A percentile compares a stretch with the other conserved stretches of the same genome.
Evolutionary conservation across 2,329 filamentous ascomycete genomes (phyloP).

Genomic region (Elsinoe australis): DNA sequence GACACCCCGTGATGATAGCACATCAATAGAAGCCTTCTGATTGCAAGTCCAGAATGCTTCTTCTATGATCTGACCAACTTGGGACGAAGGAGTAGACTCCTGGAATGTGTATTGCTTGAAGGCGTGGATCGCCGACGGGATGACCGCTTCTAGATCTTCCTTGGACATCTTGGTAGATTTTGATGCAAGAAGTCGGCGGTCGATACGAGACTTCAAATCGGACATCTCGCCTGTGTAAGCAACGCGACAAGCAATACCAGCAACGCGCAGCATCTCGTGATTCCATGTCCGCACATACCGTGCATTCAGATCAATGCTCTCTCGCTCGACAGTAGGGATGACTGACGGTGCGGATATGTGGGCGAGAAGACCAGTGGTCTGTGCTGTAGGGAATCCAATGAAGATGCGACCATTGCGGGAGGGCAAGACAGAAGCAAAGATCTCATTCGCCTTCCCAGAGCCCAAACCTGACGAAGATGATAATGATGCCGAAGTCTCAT

Average conservation of each 20-base stretch:
- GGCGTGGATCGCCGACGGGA: conserved; percentile 73
- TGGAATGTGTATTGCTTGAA: conserved; percentile 80
- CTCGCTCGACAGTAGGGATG: conserved; percentile 93
- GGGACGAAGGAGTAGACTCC: conserved; percentile 79
- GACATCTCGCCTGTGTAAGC: conserved; percentile 84
- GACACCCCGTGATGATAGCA: conserved; percentile 81
- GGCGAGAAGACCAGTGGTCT: conserved; percentile 88
- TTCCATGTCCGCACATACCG: conserved; percentile 95
- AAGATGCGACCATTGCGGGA: conserved; percentile 87
- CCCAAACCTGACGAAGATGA: conserved; percentile 43
- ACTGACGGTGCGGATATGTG: conserved; percentile 94
- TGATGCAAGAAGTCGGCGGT: conserved; percentile 31
- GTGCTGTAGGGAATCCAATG: conserved; percentile 94
- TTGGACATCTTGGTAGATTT: conserved; percentile 45
- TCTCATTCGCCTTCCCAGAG: conserved; percentile 57
- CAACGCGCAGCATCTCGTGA: conserved; percentile 79
- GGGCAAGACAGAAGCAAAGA: conserved; percentile 85
- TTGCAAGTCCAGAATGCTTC: conserved; percentile 95
- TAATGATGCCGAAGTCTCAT: conserved; percentile 63
- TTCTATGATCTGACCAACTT: conserved; percentile 80
- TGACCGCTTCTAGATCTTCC: conserved; percentile 57
- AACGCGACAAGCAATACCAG: conserved; percentile 81
- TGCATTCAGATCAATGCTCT: conserved; percentile 94
- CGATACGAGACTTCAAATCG: conserved; percentile 53
- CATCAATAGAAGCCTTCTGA: conserved; percentile 71